Percentiles rank a stretch among this genome's conserved stretches.
Conservation (phyloP, 179 eudicot genomes). For the Spinacia oleracea region DNA sequence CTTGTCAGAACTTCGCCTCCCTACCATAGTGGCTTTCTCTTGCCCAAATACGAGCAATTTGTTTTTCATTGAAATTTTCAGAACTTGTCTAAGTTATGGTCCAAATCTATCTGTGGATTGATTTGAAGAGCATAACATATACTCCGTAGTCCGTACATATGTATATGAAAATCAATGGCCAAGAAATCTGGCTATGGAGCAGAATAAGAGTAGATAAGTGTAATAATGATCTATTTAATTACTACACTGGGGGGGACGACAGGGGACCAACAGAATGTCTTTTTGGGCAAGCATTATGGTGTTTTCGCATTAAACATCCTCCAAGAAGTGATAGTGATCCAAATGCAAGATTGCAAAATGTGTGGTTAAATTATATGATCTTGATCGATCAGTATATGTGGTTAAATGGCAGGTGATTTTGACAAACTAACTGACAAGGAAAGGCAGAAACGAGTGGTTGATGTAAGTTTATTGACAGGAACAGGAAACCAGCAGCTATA, state of each 20-base stretch:
- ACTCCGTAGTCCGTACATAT: neutral
- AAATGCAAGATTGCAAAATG: neutral
- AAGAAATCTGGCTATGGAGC: neutral
- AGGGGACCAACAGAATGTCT: constrained; percentile 25
- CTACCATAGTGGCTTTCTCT: constrained; percentile 24
- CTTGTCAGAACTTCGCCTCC: constrained; percentile 26
- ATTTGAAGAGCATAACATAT: neutral
- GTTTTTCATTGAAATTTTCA: constrained; percentile 13
- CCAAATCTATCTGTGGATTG: neutral
- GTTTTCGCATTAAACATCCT: constrained; percentile 1
- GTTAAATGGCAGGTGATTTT: constrained; percentile 6
- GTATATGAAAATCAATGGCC: neutral
- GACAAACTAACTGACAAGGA: constrained; percentile 3
- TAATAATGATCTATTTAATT: neutral
- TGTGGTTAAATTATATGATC: neutral
- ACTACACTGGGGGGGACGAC: constrained; percentile 26
- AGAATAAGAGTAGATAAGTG: neutral
- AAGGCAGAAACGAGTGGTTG: constrained; percentile 11
- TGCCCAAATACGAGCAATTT: constrained; percentile 12
- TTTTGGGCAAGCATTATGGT: constrained; percentile 13
- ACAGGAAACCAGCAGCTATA: constrained; percentile 37
- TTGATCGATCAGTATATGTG: neutral
- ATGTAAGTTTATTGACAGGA: constrained; percentile 25
- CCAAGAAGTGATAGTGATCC: neutral
- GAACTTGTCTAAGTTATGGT: neutral